Evolutionary conservation across 805 yeast species (phyloP).

Genomic region (Spathaspora sp.): DNA sequence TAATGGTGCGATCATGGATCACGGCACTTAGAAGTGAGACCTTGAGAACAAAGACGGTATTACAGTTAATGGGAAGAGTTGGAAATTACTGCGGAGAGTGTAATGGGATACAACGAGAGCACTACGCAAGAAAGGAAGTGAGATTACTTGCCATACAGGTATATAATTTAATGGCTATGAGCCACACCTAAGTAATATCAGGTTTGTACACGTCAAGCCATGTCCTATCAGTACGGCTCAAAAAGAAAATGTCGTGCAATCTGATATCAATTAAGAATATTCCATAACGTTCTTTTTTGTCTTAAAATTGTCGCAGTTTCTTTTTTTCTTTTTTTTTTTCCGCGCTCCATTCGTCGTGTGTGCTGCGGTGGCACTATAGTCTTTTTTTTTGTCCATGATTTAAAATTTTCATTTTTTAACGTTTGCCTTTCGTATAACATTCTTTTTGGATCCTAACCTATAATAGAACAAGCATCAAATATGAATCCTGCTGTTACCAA

Average conservation of each 20-base stretch:
- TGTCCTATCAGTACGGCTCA: too few relatives aligned
- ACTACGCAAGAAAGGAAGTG: too few relatives aligned
- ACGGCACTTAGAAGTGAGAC: too few relatives aligned
- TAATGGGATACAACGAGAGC: too few relatives aligned
- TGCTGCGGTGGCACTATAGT: neutral
- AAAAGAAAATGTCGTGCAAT: neutral
- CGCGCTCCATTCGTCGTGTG: neutral
- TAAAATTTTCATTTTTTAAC: neutral
- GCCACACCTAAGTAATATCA: too few relatives aligned
- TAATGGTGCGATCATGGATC: too few relatives aligned
- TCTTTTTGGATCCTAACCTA: neutral
- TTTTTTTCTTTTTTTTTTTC: neutral
- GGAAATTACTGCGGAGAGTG: too few relatives aligned
- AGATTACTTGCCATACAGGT: too few relatives aligned
- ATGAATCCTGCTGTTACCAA: constrained; percentile 91
- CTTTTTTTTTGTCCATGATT: neutral
- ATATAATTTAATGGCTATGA: too few relatives aligned
- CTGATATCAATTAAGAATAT: neutral
- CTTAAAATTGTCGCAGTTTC: neutral
- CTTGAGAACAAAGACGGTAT: too few relatives aligned
- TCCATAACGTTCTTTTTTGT: neutral
- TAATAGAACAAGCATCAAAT: neutral
- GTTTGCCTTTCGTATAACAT: neutral
- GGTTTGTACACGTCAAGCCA: too few relatives aligned
- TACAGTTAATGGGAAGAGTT: too few relatives aligned